Conservation (phyloP, 2,329 filamentous ascomycete genomes). For the Aaosphaeria pasadenensis region DNA sequence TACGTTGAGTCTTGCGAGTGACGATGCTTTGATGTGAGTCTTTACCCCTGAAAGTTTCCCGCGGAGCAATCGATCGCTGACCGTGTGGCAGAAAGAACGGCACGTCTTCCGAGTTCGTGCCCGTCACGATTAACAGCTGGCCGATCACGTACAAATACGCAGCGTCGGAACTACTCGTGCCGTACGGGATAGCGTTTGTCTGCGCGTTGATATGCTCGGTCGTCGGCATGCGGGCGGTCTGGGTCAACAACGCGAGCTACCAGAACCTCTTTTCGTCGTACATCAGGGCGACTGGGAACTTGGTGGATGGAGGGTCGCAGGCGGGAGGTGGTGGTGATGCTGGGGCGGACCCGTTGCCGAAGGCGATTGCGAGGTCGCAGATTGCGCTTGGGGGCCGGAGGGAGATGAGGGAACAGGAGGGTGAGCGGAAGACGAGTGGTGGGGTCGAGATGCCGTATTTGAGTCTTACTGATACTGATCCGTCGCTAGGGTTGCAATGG, state of each 20-base stretch:
- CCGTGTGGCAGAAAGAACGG: not conserved
- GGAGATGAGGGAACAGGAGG: too few species aligned
- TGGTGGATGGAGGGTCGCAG: too few species aligned
- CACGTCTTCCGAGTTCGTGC: not conserved
- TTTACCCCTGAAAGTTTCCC: too few species aligned
- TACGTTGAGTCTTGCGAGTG: too few species aligned
- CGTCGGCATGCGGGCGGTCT: not conserved
- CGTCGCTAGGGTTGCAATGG: too few species aligned
- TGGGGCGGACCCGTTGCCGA: not conserved
- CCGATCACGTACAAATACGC: not conserved
- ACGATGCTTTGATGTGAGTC: too few species aligned
- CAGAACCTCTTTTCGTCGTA: not conserved
- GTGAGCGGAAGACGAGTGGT: too few species aligned
- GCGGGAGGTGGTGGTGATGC: not conserved
- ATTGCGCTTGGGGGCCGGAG: too few species aligned
- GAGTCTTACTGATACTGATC: too few species aligned
- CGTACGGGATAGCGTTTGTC: not conserved
- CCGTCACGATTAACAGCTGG: not conserved
- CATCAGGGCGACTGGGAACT: not conserved
- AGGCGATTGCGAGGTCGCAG: not conserved
- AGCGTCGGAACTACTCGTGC: not conserved
- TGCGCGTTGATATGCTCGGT: not conserved
- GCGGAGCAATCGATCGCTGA: too few species aligned
- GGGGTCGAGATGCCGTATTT: too few species aligned
- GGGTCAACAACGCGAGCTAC: not conserved